phyloP scores from a whole-genome alignment of 768 basidiomycete genomes.

The Omphalotus guepiniiformis region DNA sequence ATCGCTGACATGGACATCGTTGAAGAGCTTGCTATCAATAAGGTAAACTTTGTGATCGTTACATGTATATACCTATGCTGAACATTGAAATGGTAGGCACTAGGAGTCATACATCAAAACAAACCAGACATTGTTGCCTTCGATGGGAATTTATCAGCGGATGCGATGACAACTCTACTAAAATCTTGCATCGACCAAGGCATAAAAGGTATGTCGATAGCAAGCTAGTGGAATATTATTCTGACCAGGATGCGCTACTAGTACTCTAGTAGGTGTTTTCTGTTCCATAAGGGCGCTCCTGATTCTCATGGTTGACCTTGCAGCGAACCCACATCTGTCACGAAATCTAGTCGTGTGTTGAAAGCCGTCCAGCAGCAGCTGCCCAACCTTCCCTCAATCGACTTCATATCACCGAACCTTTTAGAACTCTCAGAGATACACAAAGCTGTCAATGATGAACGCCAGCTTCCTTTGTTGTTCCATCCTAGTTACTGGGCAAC shows the following conservation, averaged over 20 bases:
- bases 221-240: no score
- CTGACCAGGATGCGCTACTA: no score
- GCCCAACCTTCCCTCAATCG: slow-evolving; percentile 35
- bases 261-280: slow-evolving; percentile 24
- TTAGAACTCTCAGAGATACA: slow-evolving; percentile 69
- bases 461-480: slow-evolving; percentile 45
- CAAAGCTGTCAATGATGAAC: slow-evolving; percentile 40
- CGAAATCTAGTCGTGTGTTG: slow-evolving; percentile 71
- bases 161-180: slow-evolving; percentile 48
- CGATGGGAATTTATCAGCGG: slow-evolving; percentile 69
- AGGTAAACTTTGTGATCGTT: slow-evolving; percentile 27
- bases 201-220: slow-evolving; percentile 53
- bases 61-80: slow-evolving; percentile 29
- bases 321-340: slow-evolving; percentile 91
- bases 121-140: slow-evolving; percentile 60
- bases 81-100: slow-evolving; percentile 42
- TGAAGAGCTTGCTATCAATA: slow-evolving; percentile 39
- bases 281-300: background rate
- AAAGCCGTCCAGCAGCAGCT: slow-evolving; percentile 48
- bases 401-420: slow-evolving; percentile 81
- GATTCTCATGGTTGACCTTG: slow-evolving; percentile 13
- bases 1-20: slow-evolving; percentile 89
- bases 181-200: slow-evolving; percentile 40
- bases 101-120: background rate
- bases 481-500: slow-evolving; percentile 60